Percentiles rank a stretch among this genome's conserved stretches.
Evolutionary conservation across 345 rosid genomes (phyloP).

Genomic region (Arabis hirsuta): DNA sequence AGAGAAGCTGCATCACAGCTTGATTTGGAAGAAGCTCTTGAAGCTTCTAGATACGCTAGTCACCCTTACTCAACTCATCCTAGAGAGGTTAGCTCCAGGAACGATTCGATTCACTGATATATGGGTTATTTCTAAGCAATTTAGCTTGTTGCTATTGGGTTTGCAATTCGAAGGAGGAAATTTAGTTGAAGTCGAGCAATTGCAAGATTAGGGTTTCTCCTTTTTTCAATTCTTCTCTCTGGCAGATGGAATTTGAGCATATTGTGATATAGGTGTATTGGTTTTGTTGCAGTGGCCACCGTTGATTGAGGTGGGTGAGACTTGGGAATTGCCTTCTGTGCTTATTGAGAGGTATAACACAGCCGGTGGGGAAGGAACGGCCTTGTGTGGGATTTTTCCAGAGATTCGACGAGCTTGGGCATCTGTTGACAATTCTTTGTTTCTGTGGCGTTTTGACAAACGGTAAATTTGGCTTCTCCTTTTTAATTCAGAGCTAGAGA

Average conservation of each 20-base stretch:
- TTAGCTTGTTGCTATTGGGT: conserved; percentile 22
- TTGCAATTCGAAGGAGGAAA: background rate
- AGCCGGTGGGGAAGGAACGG: conserved; percentile 97
- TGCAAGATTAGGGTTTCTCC: background rate
- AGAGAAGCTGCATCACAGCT: conserved; percentile 79
- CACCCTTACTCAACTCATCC: conserved; percentile 92
- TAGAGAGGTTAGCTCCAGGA: conserved; percentile 64
- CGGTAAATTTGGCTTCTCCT: conserved; percentile 53
- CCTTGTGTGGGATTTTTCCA: conserved; percentile 91
- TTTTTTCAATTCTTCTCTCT: background rate
- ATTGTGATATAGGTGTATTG: conserved; percentile 25
- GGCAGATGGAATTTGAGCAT: background rate
- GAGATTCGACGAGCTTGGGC: conserved; percentile 98
- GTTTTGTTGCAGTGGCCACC: conserved; percentile 88
- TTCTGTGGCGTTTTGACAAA: conserved; percentile 96
- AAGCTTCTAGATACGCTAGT: conserved; percentile 91
- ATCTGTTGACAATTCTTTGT: conserved; percentile 86
- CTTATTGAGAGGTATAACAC: conserved; percentile 88
- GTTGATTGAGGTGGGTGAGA: conserved; percentile 73
- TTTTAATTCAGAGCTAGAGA: conserved; percentile 24
- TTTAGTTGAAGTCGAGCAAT: conserved; percentile 5
- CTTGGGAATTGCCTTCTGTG: conserved; percentile 83
- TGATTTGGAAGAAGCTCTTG: conserved; percentile 90
- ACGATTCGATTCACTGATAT: background rate
- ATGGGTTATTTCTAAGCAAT: conserved; percentile 2